A percentile compares a stretch with the other conserved stretches of the same genome.
Conservation (phyloP, 208 protist genomes). For the Ichthyophonus hoferi region DNA sequence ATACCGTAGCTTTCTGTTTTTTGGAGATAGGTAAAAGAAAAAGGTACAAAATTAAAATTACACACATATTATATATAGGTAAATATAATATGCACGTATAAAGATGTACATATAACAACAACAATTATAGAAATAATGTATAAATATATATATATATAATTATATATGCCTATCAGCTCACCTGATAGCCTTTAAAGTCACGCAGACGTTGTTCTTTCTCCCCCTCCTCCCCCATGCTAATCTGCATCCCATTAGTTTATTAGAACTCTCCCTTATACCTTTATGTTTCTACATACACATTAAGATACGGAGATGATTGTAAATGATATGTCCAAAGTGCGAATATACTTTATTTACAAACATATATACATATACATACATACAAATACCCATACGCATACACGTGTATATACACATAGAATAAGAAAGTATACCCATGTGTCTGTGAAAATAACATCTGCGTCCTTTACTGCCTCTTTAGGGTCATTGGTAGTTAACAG, state of each 20-base stretch:
- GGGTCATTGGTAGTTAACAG: constrained; percentile 10
- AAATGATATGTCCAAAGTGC: background rate
- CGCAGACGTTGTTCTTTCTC: constrained; percentile 28
- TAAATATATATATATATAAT: too few relatives aligned
- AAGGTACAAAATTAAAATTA: background rate
- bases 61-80: background rate
- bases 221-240: constrained; percentile 47
- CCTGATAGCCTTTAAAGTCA: constrained; percentile 43
- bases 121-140: background rate
- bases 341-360: too few relatives aligned
- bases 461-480: constrained; percentile 20
- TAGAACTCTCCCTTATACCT: background rate
- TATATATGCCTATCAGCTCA: background rate
- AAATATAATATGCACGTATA: background rate
- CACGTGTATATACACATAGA: too few relatives aligned
- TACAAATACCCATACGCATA: background rate
- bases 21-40: background rate
- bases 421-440: constrained; percentile 44
- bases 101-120: background rate
- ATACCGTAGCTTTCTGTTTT: too few relatives aligned
- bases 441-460: constrained; percentile 38
- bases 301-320: background rate
- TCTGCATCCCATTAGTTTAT: background rate
- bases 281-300: background rate
- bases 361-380: background rate